phyloP scores from a whole-genome alignment of 2,329 filamentous ascomycete genomes.

The Anthostomella pinea region DNA sequence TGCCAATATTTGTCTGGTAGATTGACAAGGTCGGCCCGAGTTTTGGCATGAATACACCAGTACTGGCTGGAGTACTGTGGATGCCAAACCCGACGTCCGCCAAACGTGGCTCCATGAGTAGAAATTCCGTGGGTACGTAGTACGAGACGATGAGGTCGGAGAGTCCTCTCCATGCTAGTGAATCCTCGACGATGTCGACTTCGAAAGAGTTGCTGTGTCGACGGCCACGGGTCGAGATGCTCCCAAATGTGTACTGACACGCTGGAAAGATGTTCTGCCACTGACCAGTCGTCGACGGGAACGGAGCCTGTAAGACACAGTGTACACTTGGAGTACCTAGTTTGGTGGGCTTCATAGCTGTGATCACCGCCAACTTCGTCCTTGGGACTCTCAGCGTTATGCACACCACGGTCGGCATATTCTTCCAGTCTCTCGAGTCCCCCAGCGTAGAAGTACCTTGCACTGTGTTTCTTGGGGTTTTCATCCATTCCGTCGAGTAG shows the following conservation, averaged over 20 bases:
- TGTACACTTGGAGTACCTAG: slow-evolving; percentile 10
- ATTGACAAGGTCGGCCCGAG: slow-evolving; percentile 31
- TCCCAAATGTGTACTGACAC: slow-evolving; percentile 42
- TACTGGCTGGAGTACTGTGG: slow-evolving; percentile 21
- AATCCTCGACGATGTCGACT: slow-evolving; percentile 35
- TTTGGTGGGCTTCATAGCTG: not conserved
- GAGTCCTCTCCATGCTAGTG: slow-evolving; percentile 35
- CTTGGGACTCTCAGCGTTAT: slow-evolving; percentile 19
- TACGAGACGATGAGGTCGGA: slow-evolving; percentile 40
- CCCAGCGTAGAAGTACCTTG: slow-evolving; percentile 17
- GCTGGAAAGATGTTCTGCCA: slow-evolving; percentile 31
- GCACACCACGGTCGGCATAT: slow-evolving; percentile 16
- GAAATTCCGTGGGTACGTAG: slow-evolving; percentile 33
- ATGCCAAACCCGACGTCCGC: slow-evolving; percentile 33
- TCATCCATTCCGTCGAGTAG: slow-evolving; percentile 16
- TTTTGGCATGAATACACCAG: slow-evolving; percentile 19
- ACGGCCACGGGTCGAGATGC: slow-evolving; percentile 24
- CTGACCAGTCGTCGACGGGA: too few relatives aligned
- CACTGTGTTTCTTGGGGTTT: slow-evolving; percentile 8
- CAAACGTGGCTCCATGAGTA: slow-evolving; percentile 33
- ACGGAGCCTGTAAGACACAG: slow-evolving; percentile 3
- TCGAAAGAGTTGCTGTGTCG: slow-evolving; percentile 29
- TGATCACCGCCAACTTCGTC: slow-evolving; percentile 6
- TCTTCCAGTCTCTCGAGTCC: slow-evolving; percentile 12
- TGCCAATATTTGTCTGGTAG: slow-evolving; percentile 30